Evolutionary conservation across 352 stramenopile species (phyloP), one percentile per base, ranked within the genome.

Genomic region (Phytophthora foliorum): DNA sequence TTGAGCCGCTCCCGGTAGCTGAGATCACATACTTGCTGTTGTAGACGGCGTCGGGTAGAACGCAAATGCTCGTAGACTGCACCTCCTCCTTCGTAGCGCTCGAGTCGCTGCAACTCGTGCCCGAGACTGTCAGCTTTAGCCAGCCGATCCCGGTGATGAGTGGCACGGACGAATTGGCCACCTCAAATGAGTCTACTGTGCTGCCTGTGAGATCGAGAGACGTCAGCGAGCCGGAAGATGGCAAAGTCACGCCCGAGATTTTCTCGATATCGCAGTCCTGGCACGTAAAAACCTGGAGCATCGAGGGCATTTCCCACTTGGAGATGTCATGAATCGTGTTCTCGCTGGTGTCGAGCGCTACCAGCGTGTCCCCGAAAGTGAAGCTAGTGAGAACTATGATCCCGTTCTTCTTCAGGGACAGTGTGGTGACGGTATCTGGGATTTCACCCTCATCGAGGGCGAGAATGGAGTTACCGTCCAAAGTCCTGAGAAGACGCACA

Each of bases 241-340:
- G 72, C 41, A 83, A 67, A 22, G 24, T 56, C n/a, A 83, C 13
- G 25, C 75, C 75, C 7, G 68, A 77, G 2, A 83, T 9, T 39
- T 65, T 64, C 36, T 58, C 27, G 7, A 83, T 36, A 11, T 72
- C 32, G 54, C 75, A 83, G n/a, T 69, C 39, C 16, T 29, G 27
- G 24, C 75, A 83, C 21, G 61, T 70, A 62, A 68, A 83, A 21
- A 36, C 24, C 46, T 72, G 27, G 21, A 83, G 63, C 4, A 70
- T 49, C n/a, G 45, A n/a, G n/a, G 75, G 75, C 68, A 83, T 78
- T 41, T 74, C 19, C 72, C 64, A 74, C 49, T 63, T 69, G 52
- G 63, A 78, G 13, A 83, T 29, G 32, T 74, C 50, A 19, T 56
- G 44, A 13, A 83, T 59, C 0, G 39, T 67, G 42, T 83, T 83